Evolutionary conservation across 2,329 filamentous ascomycete species (phyloP).

Genomic region (Ploettnerulaceae sp.): DNA sequence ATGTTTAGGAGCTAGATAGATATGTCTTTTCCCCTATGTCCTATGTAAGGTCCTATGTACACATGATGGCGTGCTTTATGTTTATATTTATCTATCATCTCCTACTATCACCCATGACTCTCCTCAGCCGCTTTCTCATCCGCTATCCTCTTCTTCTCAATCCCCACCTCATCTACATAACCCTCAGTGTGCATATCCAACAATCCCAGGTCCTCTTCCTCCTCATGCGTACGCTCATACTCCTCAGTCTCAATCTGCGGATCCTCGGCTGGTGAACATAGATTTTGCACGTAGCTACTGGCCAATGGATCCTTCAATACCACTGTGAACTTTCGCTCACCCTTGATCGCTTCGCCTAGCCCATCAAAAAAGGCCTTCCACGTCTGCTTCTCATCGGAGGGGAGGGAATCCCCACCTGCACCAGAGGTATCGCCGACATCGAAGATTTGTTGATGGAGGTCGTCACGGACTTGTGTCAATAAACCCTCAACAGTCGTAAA

Average conservation of each 20-base stretch:
- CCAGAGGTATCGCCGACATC: slow-evolving; percentile 55
- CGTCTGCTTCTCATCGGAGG: slow-evolving; percentile 55
- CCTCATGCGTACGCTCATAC: slow-evolving; percentile 83
- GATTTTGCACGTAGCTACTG: slow-evolving; percentile 88
- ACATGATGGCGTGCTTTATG: too few species aligned
- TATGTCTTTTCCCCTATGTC: too few species aligned
- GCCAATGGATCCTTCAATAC: slow-evolving; percentile 84
- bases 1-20: too few species aligned
- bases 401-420: slow-evolving; percentile 74
- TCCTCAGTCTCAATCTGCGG: slow-evolving; percentile 75
- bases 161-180: slow-evolving; percentile 46
- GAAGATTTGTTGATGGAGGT: slow-evolving; percentile 85
- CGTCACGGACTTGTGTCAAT: slow-evolving; percentile 84
- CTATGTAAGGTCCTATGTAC: too few species aligned
- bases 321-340: slow-evolving; percentile 75
- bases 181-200: slow-evolving; percentile 89
- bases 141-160: slow-evolving; percentile 24
- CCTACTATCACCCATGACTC: background rate
- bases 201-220: slow-evolving; percentile 89
- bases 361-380: slow-evolving; percentile 80
- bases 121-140: slow-evolving; percentile 13
- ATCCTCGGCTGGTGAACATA: slow-evolving; percentile 71
- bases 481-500: slow-evolving; percentile 97
- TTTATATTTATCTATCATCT: background rate
- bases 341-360: slow-evolving; percentile 73